Evolutionary conservation across 1,284 basidiomycete species (phyloP).

Genomic region (Pyrrhoderma noxium): DNA sequence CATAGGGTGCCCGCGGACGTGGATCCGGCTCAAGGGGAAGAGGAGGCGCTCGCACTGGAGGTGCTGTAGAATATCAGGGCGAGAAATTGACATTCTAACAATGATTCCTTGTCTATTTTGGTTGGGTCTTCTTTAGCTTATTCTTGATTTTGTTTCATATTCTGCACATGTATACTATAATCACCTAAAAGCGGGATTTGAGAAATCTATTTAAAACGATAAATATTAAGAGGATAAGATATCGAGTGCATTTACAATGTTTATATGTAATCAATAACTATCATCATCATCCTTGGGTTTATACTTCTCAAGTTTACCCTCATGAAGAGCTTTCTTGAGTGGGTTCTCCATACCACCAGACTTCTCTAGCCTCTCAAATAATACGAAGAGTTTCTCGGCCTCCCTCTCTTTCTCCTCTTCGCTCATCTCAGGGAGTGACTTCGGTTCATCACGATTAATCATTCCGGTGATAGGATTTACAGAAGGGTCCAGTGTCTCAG

Average conservation of each 20-base stretch:
- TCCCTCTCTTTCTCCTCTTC: conserved; percentile 89
- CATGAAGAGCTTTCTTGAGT: conserved; percentile 60
- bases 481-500: conserved; percentile 35
- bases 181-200: no score
- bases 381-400: conserved; percentile 81
- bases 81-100: conserved; percentile 70
- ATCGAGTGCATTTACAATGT: neutral
- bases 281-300: conserved; percentile 1
- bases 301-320: conserved; percentile 35
- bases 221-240: no score
- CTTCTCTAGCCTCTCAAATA: conserved; percentile 83
- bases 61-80: conserved; percentile 67
- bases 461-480: conserved; percentile 82
- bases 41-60: conserved; percentile 58
- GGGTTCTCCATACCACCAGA: conserved; percentile 70
- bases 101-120: neutral
- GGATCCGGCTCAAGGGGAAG: conserved; percentile 32
- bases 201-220: no score
- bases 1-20: conserved; percentile 25
- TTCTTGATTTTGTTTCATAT: no score
- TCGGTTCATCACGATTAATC: conserved; percentile 32
- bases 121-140: neutral
- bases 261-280: neutral
- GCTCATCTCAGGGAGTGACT: conserved; percentile 55
- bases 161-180: no score